phyloP scores from a whole-genome alignment of 2,329 filamentous ascomycete species.

The Sarocladium oryzae region DNA sequence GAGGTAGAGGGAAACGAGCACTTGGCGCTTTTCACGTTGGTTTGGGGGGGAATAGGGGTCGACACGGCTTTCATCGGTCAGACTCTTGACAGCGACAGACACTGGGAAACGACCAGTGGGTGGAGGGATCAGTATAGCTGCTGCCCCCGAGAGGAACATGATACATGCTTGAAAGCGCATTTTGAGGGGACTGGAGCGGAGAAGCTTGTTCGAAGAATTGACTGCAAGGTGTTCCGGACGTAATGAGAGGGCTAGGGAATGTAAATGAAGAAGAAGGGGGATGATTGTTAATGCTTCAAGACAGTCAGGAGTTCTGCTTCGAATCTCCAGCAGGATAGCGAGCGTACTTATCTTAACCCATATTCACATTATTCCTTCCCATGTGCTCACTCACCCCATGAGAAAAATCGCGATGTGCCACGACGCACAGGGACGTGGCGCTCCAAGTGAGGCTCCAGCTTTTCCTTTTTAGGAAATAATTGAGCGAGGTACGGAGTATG shows the following conservation, averaged over 20 bases:
- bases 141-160: background rate
- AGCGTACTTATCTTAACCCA: too few relatives aligned
- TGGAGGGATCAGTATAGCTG: constrained; percentile 9
- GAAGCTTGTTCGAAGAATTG: too few relatives aligned
- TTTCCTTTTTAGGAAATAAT: constrained; percentile 2
- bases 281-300: background rate
- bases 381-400: too few relatives aligned
- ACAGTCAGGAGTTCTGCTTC: too few relatives aligned
- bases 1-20: constrained; percentile 25
- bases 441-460: background rate
- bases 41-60: constrained; percentile 23
- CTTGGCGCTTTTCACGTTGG: constrained; percentile 17
- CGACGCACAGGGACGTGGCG: too few relatives aligned
- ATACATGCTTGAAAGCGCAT: background rate
- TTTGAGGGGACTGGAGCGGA: background rate
- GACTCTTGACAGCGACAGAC: constrained; percentile 13
- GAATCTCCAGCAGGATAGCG: too few relatives aligned
- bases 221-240: too few relatives aligned
- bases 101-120: constrained; percentile 11
- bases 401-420: too few relatives aligned
- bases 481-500: constrained; percentile 7
- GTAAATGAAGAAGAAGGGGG: background rate
- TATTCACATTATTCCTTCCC: too few relatives aligned
- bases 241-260: background rate
- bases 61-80: constrained; percentile 24